phyloP scores from a whole-genome alignment of 2,329 filamentous ascomycete species.

The Eutypella sp. region DNA sequence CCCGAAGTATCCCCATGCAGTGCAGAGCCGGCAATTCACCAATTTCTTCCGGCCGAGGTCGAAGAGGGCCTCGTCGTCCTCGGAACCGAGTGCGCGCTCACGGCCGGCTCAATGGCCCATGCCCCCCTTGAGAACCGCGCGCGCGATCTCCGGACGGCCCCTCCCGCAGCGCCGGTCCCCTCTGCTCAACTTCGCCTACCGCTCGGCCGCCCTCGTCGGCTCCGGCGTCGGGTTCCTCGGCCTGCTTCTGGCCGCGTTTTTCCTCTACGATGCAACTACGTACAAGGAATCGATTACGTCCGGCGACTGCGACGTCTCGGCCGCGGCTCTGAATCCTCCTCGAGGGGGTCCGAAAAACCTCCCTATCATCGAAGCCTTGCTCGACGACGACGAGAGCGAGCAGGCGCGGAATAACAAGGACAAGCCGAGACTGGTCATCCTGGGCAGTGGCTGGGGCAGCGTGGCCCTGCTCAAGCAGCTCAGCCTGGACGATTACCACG shows the following conservation, averaged over 20 bases:
- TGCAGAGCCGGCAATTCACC: conserved; percentile 14
- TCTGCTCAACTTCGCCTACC: conserved; percentile 57
- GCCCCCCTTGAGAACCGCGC: conserved; percentile 23
- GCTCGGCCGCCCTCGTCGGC: conserved; percentile 67
- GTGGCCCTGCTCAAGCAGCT: conserved; percentile 87
- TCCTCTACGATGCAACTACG: conserved; percentile 88
- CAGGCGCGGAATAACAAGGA: conserved; percentile 67
- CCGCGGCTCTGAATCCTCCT: conserved; percentile 73
- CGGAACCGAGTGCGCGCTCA: conserved; percentile 3
- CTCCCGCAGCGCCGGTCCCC: conserved; percentile 44
- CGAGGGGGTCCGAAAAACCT: conserved; percentile 91
- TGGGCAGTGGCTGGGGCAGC: conserved; percentile 93
- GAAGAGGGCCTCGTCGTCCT: conserved; percentile 2
- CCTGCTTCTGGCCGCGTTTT: conserved; percentile 72
- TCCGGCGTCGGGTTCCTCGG: conserved; percentile 69
- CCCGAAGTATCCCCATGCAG: conserved; percentile 3
- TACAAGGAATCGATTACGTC: conserved; percentile 68
- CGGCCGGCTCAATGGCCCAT: conserved; percentile 14
- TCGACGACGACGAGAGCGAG: conserved; percentile 81
- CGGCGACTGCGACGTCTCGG: conserved; percentile 76
- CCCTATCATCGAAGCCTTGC: conserved; percentile 79
- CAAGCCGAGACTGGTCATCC: conserved; percentile 87
- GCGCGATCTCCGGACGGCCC: conserved; percentile 47
- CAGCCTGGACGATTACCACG: conserved; percentile 87
- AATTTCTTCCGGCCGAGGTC: conserved; percentile 11